Evolutionary conservation across 768 basidiomycete genomes (phyloP), one percentile per base, ranked within the genome.

Genomic region (Hygrophorus pudorinus): DNA sequence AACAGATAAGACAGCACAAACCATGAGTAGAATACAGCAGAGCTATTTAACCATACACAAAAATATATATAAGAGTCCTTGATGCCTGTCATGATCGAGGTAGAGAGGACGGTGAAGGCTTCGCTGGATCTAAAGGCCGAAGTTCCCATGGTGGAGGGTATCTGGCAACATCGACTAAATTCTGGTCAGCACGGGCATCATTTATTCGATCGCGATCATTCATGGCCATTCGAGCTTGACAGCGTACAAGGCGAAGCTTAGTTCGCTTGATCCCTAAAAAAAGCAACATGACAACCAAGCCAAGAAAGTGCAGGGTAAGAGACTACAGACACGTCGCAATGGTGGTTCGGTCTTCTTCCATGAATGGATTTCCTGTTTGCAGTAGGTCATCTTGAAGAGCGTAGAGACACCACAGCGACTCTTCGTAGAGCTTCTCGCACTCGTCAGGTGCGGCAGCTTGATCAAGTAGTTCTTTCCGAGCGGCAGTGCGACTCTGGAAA

Each of bases 381-480:
- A 85, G 58, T 1, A 90, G 68, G 54, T 94, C 86, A 57, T 98
- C 96, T 58, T 92, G 83, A 6, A 98, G 70, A 0, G 91, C 85
- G 51, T 92, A 88, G 24, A 98, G 70, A 58, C 92, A 86, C 90
- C 91, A 96, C 6, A 98, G 61, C 0, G 90, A 89, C 54, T 90
- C 90, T 56, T 97, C 93, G 62, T 98, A 99, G 30, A 94, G 69
- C 59, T 84, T 85, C 68, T 96, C 90, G 59, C 91, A 93, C 56
- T 89, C 85, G 50, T 85, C 76, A 0, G 85, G 80, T 21, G 75
- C 75, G 35, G 71, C 70, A 31, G 80, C 81, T 56, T 85, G 77
- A 56, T 90, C 88, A 9, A 87, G 66, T 0, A 97, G 72, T 56
- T 98, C 94, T 54, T 91, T 90, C 37, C 85, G 74, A 1, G 94